A percentile compares a stretch with the other conserved stretches of the same genome.
These are phyloP conservation scores for Hymenoscyphus fraxineus DNA, from an alignment of 2,329 filamentous ascomycete species.

Conservation along the genomic window DNA sequence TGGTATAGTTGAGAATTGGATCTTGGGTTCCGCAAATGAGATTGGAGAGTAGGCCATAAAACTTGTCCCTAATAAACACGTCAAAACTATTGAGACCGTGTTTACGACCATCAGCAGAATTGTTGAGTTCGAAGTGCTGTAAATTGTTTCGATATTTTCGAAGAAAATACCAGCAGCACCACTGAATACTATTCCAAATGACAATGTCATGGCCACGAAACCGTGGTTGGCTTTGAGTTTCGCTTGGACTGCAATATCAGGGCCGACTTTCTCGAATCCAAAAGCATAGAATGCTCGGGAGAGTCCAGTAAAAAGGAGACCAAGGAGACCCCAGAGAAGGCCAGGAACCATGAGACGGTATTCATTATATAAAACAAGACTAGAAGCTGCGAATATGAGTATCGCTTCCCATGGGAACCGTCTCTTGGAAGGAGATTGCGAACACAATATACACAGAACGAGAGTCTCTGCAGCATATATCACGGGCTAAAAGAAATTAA, in stretches of 20 bases:
- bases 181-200: slow-evolving; percentile 23
- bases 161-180: slow-evolving; percentile 14
- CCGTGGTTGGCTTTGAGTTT: slow-evolving; percentile 21
- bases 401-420: slow-evolving; percentile 21
- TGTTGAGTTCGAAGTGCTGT: slow-evolving; percentile 10
- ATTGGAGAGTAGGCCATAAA: slow-evolving; percentile 25
- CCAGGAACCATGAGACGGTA: slow-evolving; percentile 31
- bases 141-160: slow-evolving; percentile 15
- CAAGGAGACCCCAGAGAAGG: slow-evolving; percentile 21
- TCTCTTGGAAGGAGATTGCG: slow-evolving; percentile 14
- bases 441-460: slow-evolving; percentile 21
- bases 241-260: slow-evolving; percentile 10
- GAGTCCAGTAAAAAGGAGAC: slow-evolving; percentile 23
- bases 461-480: slow-evolving; percentile 24
- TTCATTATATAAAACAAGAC: slow-evolving; percentile 26
- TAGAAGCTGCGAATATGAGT: slow-evolving; percentile 13
- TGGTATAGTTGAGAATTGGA: slow-evolving; percentile 14
- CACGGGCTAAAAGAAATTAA: slow-evolving; percentile 22
- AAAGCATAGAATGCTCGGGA: slow-evolving; percentile 23
- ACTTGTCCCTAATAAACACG: slow-evolving; percentile 21
- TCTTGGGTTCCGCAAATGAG: slow-evolving; percentile 16
- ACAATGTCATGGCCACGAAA: slow-evolving; percentile 26
- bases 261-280: slow-evolving; percentile 18
- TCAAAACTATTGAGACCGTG: slow-evolving; percentile 15
- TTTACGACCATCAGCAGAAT: slow-evolving; percentile 18